Percentiles rank a stretch among this genome's conserved stretches.
Conservation (phyloP, 371 early-diverging fungal genomes). For the Fennellomyces sp. region DNA sequence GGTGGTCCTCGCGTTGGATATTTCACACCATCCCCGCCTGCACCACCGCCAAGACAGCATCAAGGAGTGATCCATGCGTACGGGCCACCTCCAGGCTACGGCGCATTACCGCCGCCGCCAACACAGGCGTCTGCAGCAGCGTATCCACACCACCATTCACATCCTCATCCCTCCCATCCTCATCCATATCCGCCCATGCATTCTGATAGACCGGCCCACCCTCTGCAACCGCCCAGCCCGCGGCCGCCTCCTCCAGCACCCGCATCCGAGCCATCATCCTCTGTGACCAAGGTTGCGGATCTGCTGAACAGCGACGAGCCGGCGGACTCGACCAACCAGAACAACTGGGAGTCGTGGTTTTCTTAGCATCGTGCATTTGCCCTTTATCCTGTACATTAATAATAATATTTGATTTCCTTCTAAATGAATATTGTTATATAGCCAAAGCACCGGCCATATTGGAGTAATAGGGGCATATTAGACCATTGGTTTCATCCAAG, state of each 20-base stretch:
- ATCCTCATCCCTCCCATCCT: conserved; percentile 1
- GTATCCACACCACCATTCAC: conserved; percentile 6
- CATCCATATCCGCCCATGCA: conserved; percentile 11
- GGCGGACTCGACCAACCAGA: conserved; percentile 34
- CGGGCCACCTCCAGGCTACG: background rate
- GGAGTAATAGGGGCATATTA: too few relatives aligned
- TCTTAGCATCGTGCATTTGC: background rate
- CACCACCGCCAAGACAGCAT: conserved; percentile 6
- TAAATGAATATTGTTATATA: background rate
- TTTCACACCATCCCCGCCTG: conserved; percentile 17
- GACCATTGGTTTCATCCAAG: too few relatives aligned
- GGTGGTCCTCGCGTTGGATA: conserved; percentile 19
- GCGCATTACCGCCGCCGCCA: background rate
- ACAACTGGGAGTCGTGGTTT: conserved; percentile 57
- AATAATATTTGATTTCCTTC: background rate
- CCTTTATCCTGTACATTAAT: background rate
- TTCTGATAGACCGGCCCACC: conserved; percentile 15
- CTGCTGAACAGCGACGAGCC: conserved; percentile 53
- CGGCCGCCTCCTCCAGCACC: conserved; percentile 4
- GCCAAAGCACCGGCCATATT: too few relatives aligned
- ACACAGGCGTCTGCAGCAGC: background rate
- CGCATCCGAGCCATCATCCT: conserved; percentile 5
- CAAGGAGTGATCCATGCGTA: conserved; percentile 6
- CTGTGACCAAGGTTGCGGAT: conserved; percentile 52
- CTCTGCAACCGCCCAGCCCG: conserved; percentile 4